A percentile compares a stretch with the other conserved stretches of the same genome.
Conservation (phyloP, 1,284 basidiomycete species). For the Athelia sp. region DNA sequence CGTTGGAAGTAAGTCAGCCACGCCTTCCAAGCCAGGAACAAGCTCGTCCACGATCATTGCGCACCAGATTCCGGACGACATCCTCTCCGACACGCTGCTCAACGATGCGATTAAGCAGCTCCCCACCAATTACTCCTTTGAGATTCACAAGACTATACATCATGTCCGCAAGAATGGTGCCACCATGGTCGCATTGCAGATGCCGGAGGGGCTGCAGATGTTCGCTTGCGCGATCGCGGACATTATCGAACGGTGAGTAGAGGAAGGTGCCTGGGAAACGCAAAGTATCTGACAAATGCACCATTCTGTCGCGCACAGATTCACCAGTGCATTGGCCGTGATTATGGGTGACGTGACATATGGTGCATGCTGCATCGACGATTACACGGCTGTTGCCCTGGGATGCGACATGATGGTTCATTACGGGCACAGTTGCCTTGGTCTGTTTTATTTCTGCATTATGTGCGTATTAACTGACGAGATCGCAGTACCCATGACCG, state of each 20-base stretch:
- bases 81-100: slow-evolving; percentile 60
- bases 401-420: slow-evolving; percentile 99
- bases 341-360: slow-evolving; percentile 99
- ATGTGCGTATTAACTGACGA: slow-evolving; percentile 4
- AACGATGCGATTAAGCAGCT: slow-evolving; percentile 78
- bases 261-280: slow-evolving; percentile 8
- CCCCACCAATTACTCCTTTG: slow-evolving; percentile 93
- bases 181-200: slow-evolving; percentile 89
- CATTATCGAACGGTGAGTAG: slow-evolving; percentile 83
- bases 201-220: slow-evolving; percentile 98
- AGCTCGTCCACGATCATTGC: slow-evolving; percentile 33
- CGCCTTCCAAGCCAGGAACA: slow-evolving; percentile 48
- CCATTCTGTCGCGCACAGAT: slow-evolving; percentile 37
- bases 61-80: slow-evolving; percentile 69
- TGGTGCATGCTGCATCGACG: slow-evolving; percentile 98
- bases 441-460: slow-evolving; percentile 38
- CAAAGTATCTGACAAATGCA: slow-evolving; percentile 5
- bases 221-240: slow-evolving; percentile 98
- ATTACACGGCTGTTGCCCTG: slow-evolving; percentile 93
- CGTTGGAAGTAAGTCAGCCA: slow-evolving; percentile 62
- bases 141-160: slow-evolving; percentile 96
- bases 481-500: slow-evolving; percentile 86
- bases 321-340: slow-evolving; percentile 76
- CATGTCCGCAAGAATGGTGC: slow-evolving; percentile 85
- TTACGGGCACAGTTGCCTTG: slow-evolving; percentile 97